These are phyloP conservation scores for Cladosporium halotolerans DNA, from an alignment of 2,329 filamentous ascomycete species.

Conservation along the genomic window DNA sequence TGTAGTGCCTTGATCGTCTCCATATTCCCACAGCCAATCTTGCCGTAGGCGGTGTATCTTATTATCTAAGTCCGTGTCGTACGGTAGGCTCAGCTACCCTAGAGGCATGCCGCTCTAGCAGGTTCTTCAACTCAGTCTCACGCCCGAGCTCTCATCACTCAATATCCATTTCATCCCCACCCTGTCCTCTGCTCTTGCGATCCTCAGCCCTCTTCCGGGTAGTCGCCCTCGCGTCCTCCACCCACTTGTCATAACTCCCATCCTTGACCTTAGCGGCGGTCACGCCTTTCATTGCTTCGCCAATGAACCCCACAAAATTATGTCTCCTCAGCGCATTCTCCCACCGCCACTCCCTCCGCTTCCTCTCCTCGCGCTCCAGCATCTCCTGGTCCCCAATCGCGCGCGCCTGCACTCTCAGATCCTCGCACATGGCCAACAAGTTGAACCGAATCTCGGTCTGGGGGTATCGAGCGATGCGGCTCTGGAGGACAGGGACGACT, in stretches of 20 bases:
- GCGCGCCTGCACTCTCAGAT: conserved; percentile 67
- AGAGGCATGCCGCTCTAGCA: too few relatives aligned
- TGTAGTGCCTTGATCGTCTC: too few relatives aligned
- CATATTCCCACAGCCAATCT: too few relatives aligned
- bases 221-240: conserved; percentile 59
- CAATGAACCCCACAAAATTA: conserved; percentile 95
- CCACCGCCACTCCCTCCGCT: conserved; percentile 82
- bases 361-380: conserved; percentile 72
- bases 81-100: too few relatives aligned
- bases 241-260: conserved; percentile 64
- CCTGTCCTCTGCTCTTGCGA: conserved; percentile 35
- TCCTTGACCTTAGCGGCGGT: conserved; percentile 65
- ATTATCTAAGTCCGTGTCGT: too few relatives aligned
- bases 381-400: conserved; percentile 78
- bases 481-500: conserved; percentile 80
- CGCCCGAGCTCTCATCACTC: conserved; percentile 15
- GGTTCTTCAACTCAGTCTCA: neutral
- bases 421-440: conserved; percentile 82
- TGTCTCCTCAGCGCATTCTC: conserved; percentile 88
- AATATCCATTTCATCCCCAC: conserved; percentile 35
- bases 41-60: too few relatives aligned
- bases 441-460: conserved; percentile 90
- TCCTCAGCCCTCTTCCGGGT: conserved; percentile 47
- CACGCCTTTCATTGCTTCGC: conserved; percentile 82
- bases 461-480: conserved; percentile 78